Percentiles rank a stretch among this genome's conserved stretches.
Evolutionary conservation across 2,329 filamentous ascomycete species (phyloP).

Genomic region (Fusarium dimerum): DNA sequence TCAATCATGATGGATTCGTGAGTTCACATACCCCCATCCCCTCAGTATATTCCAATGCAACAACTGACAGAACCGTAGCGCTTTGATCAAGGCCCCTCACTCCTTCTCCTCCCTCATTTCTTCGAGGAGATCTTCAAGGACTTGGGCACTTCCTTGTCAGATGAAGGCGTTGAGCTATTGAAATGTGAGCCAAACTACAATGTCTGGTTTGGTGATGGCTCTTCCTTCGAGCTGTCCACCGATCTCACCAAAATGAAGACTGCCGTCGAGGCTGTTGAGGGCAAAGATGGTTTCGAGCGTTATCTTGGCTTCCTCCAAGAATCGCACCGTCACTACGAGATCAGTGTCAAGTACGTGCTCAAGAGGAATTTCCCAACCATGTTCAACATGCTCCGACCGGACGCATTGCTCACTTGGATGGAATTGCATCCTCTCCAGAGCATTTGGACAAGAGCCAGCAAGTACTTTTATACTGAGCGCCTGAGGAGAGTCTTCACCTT

Average conservation of each 20-base stretch:
- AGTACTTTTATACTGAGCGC: conserved; percentile 71
- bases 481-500: conserved; percentile 73
- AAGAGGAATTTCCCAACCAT: conserved; percentile 66
- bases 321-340: conserved; percentile 69
- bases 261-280: conserved; percentile 73
- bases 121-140: conserved; percentile 71
- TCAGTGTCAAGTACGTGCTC: conserved; percentile 66
- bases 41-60: too few relatives aligned
- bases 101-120: conserved; percentile 69
- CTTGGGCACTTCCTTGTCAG: conserved; percentile 64
- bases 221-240: conserved; percentile 63
- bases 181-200: conserved; percentile 78
- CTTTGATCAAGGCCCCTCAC: conserved; percentile 76
- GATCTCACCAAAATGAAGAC: conserved; percentile 70
- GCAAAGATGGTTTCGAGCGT: conserved; percentile 68
- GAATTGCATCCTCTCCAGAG: conserved; percentile 70
- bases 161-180: conserved; percentile 66
- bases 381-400: conserved; percentile 56
- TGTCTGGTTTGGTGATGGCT: conserved; percentile 71
- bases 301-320: conserved; percentile 69
- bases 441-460: conserved; percentile 64
- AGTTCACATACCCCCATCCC: conserved; percentile 1
- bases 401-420: conserved; percentile 60
- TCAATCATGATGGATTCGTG: conserved; percentile 55
- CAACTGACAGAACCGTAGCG: conserved; percentile 41